These are phyloP conservation scores for Arthrinium phaeospermum DNA, from an alignment of 2,329 filamentous ascomycete genomes.

Conservation along the genomic window DNA sequence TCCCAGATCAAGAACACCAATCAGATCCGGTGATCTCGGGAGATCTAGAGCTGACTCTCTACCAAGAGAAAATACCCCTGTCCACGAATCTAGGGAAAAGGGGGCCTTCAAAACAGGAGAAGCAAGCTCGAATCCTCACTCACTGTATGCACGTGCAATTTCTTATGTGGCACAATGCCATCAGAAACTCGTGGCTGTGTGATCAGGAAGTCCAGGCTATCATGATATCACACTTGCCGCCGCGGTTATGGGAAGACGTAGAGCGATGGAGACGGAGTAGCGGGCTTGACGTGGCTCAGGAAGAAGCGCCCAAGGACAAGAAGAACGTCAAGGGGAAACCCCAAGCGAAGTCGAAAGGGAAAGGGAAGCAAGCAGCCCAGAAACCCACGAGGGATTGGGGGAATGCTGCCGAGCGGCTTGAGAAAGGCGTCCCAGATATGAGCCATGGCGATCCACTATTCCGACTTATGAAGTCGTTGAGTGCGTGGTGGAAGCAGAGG, in stretches of 20 bases:
- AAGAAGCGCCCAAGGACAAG: conserved; percentile 37
- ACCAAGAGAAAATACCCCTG: conserved; percentile 63
- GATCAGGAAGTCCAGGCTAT: conserved; percentile 77
- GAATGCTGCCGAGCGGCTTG: conserved; percentile 68
- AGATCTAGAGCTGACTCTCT: conserved; percentile 77
- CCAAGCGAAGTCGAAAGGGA: conserved; percentile 44
- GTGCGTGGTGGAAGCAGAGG: conserved; percentile 85
- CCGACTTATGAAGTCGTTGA: conserved; percentile 75
- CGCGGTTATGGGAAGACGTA: conserved; percentile 72
- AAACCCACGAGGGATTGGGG: conserved; percentile 71
- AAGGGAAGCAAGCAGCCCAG: conserved; percentile 33
- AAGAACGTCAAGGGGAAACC: conserved; percentile 43
- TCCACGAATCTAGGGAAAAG: conserved; percentile 74
- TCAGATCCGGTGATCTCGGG: conserved; percentile 60
- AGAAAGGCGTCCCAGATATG: conserved; percentile 75
- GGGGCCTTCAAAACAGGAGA: conserved; percentile 83
- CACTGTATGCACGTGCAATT: conserved; percentile 90
- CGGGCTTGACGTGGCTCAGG: conserved; percentile 59
- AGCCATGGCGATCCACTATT: conserved; percentile 84
- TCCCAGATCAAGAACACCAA: conserved; percentile 48
- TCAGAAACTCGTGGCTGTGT: conserved; percentile 84
- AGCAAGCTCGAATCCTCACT: conserved; percentile 75
- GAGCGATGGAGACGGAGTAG: conserved; percentile 75
- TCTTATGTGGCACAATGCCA: conserved; percentile 86
- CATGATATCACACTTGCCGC: conserved; percentile 74